Evolutionary conservation across 768 basidiomycete species (phyloP).

Genomic region (Phylloporus sp.): DNA sequence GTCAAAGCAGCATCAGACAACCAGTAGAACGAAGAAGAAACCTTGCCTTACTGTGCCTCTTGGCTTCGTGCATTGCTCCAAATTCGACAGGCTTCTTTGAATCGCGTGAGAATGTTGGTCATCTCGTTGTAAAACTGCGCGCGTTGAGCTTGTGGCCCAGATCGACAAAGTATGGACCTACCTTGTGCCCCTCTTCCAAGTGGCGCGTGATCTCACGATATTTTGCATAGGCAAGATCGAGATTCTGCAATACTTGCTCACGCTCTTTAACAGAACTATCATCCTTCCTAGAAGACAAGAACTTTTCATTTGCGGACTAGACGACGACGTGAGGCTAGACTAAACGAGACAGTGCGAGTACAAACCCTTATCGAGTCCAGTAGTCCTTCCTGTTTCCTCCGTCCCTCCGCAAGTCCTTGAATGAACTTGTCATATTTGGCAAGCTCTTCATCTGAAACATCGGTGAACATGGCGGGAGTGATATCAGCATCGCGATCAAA

Average conservation of each 20-base stretch:
- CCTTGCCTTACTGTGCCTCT: constrained; percentile 62
- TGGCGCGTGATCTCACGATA: constrained; percentile 83
- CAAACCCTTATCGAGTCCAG: constrained; percentile 67
- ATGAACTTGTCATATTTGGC: constrained; percentile 80
- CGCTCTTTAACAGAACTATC: constrained; percentile 76
- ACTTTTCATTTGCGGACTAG: constrained; percentile 65
- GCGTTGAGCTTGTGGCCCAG: background rate
- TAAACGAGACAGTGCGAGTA: background rate
- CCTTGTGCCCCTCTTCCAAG: constrained; percentile 85
- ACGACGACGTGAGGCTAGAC: background rate
- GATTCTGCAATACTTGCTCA: constrained; percentile 74
- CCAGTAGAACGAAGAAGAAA: background rate
- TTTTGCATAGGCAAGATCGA: constrained; percentile 83
- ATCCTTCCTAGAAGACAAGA: constrained; percentile 73
- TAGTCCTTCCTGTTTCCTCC: constrained; percentile 59
- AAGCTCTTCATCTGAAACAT: constrained; percentile 72
- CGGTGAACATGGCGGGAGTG: constrained; percentile 85
- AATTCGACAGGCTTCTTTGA: constrained; percentile 69
- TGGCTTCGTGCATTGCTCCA: constrained; percentile 72
- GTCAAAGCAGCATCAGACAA: background rate
- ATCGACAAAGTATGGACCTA: constrained; percentile 20
- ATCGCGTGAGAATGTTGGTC: constrained; percentile 62
- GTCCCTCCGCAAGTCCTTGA: constrained; percentile 48
- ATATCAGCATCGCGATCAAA: constrained; percentile 68
- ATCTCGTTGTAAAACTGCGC: constrained; percentile 90